Conservation (phyloP, 225 moss, liverwort and hornwort species). For the Polytrichum formosum region DNA sequence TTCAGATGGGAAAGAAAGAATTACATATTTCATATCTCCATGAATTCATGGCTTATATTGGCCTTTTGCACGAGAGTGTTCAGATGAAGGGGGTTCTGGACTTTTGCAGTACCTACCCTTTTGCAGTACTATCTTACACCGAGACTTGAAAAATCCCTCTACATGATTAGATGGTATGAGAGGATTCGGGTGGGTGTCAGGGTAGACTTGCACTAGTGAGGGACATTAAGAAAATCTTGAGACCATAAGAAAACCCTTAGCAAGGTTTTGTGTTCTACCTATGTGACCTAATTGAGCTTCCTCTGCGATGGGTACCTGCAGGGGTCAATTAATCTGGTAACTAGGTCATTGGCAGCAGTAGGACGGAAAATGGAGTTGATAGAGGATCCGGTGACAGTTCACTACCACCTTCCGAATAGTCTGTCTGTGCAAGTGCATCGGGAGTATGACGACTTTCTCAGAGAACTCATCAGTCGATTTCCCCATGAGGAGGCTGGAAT, state of each 20-base stretch:
- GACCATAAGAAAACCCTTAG: too few species aligned
- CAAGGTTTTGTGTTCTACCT: background rate
- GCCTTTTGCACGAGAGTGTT: too few species aligned
- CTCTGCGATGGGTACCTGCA: slow-evolving; percentile 3
- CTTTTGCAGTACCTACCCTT: too few species aligned
- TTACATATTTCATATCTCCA: too few species aligned
- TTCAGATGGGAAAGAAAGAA: too few species aligned
- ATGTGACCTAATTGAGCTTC: background rate
- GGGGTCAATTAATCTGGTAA: slow-evolving; percentile 86
- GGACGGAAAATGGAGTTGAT: slow-evolving; percentile 73
- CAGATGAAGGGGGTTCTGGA: too few species aligned
- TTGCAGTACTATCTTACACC: too few species aligned
- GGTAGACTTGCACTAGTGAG: too few species aligned
- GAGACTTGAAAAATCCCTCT: too few species aligned
- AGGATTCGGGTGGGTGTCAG: background rate
- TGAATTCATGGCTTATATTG: too few species aligned
- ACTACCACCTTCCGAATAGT: slow-evolving; percentile 77
- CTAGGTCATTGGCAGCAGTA: slow-evolving; percentile 76
- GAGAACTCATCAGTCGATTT: slow-evolving; percentile 66
- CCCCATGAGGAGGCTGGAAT: slow-evolving; percentile 79
- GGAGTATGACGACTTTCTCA: slow-evolving; percentile 60
- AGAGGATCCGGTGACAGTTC: slow-evolving; percentile 81
- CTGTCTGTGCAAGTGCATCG: slow-evolving; percentile 81
- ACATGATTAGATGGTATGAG: too few species aligned
- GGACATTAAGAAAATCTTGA: too few species aligned